phyloP scores from a whole-genome alignment of 352 stramenopile genomes.

The Globisporangium ultimum region DNA sequence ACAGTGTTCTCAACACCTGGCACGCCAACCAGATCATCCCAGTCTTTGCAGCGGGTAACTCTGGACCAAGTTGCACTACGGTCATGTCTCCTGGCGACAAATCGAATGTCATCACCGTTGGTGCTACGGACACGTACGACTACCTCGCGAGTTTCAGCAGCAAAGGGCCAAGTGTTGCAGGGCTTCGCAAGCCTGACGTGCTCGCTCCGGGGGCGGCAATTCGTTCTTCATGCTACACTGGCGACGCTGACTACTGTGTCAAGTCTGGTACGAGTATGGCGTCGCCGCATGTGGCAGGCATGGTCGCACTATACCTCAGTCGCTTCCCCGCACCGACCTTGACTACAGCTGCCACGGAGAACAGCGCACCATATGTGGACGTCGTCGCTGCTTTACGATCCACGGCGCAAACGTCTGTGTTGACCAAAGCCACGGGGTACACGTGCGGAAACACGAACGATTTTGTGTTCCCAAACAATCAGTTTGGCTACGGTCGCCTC shows the following conservation, averaged over 20 bases:
- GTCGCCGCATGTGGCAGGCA: slow-evolving; percentile 52
- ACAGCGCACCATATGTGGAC: no score
- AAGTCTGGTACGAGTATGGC: slow-evolving; percentile 72
- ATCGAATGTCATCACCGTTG: slow-evolving; percentile 55
- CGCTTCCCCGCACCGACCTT: slow-evolving; percentile 25
- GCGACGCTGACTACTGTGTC: slow-evolving; percentile 43
- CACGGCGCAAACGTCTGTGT: no score
- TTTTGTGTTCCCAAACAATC: slow-evolving; percentile 40
- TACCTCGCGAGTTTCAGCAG: slow-evolving; percentile 44
- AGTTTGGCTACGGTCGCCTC: no score
- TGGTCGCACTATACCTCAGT: slow-evolving; percentile 51
- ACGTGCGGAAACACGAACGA: slow-evolving; percentile 38
- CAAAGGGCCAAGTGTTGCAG: slow-evolving; percentile 42
- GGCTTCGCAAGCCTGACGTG: slow-evolving; percentile 52
- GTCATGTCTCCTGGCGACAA: slow-evolving; percentile 54
- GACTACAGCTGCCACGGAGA: no score
- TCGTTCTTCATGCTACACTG: slow-evolving; percentile 43
- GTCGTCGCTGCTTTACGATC: no score
- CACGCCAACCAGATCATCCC: slow-evolving; percentile 50
- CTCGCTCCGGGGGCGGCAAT: slow-evolving; percentile 43
- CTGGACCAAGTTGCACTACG: slow-evolving; percentile 40
- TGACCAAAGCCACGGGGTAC: slow-evolving; percentile 18
- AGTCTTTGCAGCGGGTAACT: slow-evolving; percentile 54
- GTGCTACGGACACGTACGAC: slow-evolving; percentile 46
- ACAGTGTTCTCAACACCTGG: slow-evolving; percentile 42